Base-by-base conservation (phyloP, 495 filamentous ascomycete genomes). In the Penicillium turbatum region DNA sequence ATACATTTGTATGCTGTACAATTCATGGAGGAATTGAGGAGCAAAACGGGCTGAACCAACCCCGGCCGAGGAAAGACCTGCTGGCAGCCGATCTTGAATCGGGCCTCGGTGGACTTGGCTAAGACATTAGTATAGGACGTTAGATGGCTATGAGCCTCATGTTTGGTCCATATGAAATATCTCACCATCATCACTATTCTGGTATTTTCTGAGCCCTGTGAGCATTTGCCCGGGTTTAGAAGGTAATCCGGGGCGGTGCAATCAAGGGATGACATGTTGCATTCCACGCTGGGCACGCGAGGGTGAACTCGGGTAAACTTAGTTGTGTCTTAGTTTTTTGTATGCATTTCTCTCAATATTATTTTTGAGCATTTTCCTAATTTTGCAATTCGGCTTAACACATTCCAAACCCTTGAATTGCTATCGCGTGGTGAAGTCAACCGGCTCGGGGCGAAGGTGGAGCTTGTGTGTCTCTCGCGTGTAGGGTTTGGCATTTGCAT, bases 191-290 rank as follows among this genome's bases (percentile, higher is more conserved):
- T 19, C 21, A 24, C 9, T 19, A 39, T n/a, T n/a, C n/a, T n/a
- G n/a, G n/a, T n/a, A n/a, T n/a, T n/a, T n/a, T n/a, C n/a, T n/a
- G n/a, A n/a, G n/a, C 37, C 3, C 36, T 5, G 9, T 39, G 16
- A 39, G 10, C 29, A 48, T 48, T 35, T 53, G 38, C 59, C 59
- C 53, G 48, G 53, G 53, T 49, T n/a, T 24, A 24, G 38, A 60
- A 53, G 17, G 12, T 40, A 37, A 4, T 17, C 19, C 17, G 62
- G 60, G 63, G 63, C 63, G 54, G 63, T 63, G 63, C 58, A 66
- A 66, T 62, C 61, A 66, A 64, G 61, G 61, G 61, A 64, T 66
- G 56, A 60, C 53, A 61, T 56, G 51, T 52, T 51, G 51, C 63
- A 65, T 65, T 65, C 62, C 54, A 56, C 24, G 40, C 30, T 38